Evolutionary conservation across 345 rosid species (phyloP), one percentile per base, ranked within the genome.

Genomic region (Eutrema japonicum): DNA sequence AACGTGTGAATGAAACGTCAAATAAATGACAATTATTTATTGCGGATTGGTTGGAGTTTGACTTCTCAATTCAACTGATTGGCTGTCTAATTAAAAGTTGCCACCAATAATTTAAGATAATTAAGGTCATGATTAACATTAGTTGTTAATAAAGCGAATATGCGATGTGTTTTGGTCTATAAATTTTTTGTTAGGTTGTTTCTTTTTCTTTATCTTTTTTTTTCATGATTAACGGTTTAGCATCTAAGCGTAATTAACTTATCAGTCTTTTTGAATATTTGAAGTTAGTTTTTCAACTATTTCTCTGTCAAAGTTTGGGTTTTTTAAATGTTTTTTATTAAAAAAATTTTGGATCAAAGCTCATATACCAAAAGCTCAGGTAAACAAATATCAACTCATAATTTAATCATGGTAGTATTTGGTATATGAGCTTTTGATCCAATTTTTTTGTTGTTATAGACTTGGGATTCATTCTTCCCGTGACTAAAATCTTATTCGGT

Each of bases 1-100:
- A 13, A 54, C 30, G 71, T 76, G 70, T 6, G 26, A 22, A 22
- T 22, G 18, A 46, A 60, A 61, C 79, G 37, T 70, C 47, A 41
- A 35, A 32, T 47, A 71, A 70, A 68, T 63, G 65, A 70, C 47
- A 54, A 61, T 27, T 70, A 52, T 53, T 63, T 45, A 46, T n/a
- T 40, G 43, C 27, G 35, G 50, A 35, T 74, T 66, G 26, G 73
- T 58, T 74, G 52, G 73, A 60, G 26, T 60, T 67, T 60, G 73
- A 67, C 73, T 59, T 75, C 1, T 60, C 38, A 7, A 55, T 14
- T 14, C 4, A 13, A 7, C 22, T 75, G 43, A 67, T 75, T 60
- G 68, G 56, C 40, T 59, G 26, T 67, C 55, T 67, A 51, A 49
- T 57, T 4, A 29, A 33, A 68, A 75, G 63, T 59, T 60, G 48